Conservation (phyloP, 192 early-diverging fungal species). For the Backusella morwellensis region DNA sequence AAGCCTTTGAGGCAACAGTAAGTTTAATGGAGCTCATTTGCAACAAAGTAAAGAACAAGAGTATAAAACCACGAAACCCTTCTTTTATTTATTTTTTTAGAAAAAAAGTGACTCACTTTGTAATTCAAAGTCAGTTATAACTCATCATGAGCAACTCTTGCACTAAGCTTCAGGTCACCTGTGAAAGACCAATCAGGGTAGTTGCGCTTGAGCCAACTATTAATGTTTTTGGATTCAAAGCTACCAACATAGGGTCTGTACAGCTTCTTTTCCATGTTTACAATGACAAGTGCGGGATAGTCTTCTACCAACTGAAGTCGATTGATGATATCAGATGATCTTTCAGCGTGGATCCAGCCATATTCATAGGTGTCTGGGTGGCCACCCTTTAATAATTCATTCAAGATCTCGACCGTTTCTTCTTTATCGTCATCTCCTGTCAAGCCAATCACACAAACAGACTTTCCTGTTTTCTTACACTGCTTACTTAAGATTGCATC, state of each 20-base stretch:
- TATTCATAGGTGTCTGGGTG: slow-evolving; percentile 40
- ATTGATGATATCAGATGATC: slow-evolving; percentile 40
- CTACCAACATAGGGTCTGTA: slow-evolving; percentile 60
- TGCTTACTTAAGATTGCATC: slow-evolving; percentile 38
- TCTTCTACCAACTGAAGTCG: slow-evolving; percentile 59
- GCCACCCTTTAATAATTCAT: slow-evolving; percentile 28
- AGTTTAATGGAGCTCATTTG: slow-evolving; percentile 13
- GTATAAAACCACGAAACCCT: neutral
- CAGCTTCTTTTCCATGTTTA: slow-evolving; percentile 55
- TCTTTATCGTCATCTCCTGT: slow-evolving; percentile 42
- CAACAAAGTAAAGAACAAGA: neutral
- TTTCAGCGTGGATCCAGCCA: slow-evolving; percentile 61
- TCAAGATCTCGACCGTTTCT: slow-evolving; percentile 40
- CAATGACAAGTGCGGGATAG: slow-evolving; percentile 54
- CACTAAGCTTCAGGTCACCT: slow-evolving; percentile 15
- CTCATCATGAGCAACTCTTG: slow-evolving; percentile 7
- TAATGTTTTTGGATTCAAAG: slow-evolving; percentile 55
- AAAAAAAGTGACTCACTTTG: slow-evolving; percentile 3
- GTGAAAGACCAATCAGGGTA: slow-evolving; percentile 44
- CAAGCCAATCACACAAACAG: slow-evolving; percentile 47
- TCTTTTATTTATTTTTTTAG: neutral
- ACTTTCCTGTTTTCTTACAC: slow-evolving; percentile 31
- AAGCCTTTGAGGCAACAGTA: slow-evolving; percentile 32
- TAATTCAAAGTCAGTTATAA: slow-evolving; percentile 9
- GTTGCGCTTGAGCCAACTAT: slow-evolving; percentile 54